Conservation (phyloP, 2,329 filamentous ascomycete genomes). For the Helotiales sp. region DNA sequence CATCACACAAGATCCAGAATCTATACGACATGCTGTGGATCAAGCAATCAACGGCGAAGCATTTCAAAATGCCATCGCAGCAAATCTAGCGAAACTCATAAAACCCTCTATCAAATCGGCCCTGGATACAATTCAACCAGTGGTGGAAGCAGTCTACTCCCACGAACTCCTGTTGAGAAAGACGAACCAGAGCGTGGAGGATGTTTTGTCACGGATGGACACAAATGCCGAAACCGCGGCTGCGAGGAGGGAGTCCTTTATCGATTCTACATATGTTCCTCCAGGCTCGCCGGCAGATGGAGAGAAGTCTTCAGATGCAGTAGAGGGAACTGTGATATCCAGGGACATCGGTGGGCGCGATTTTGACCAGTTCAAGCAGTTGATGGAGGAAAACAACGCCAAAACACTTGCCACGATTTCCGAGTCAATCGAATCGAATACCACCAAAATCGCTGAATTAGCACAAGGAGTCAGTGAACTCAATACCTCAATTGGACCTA, state of each 20-base stretch:
- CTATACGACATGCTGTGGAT: conserved; percentile 37
- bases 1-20: conserved; percentile 35
- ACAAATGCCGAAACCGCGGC: conserved; percentile 25
- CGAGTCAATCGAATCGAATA: conserved; percentile 35
- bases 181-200: conserved; percentile 41
- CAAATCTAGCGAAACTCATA: conserved; percentile 40
- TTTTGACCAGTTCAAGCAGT: conserved; percentile 28
- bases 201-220: conserved; percentile 38
- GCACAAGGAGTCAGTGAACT: conserved; percentile 30
- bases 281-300: conserved; percentile 11
- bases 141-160: conserved; percentile 43
- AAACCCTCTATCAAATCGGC: conserved; percentile 42
- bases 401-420: conserved; percentile 34
- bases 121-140: conserved; percentile 42
- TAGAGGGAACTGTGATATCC: background rate
- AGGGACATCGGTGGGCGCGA: background rate
- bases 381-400: conserved; percentile 34
- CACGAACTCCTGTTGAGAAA: conserved; percentile 42
- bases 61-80: conserved; percentile 42
- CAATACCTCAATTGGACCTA: conserved; percentile 29
- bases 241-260: conserved; percentile 12
- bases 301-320: conserved; percentile 4
- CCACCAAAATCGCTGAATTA: conserved; percentile 33
- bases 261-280: conserved; percentile 17
- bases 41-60: conserved; percentile 39